Evolutionary conservation across 768 basidiomycete species (phyloP).

Genomic region (Rhizopogon salebrosus): DNA sequence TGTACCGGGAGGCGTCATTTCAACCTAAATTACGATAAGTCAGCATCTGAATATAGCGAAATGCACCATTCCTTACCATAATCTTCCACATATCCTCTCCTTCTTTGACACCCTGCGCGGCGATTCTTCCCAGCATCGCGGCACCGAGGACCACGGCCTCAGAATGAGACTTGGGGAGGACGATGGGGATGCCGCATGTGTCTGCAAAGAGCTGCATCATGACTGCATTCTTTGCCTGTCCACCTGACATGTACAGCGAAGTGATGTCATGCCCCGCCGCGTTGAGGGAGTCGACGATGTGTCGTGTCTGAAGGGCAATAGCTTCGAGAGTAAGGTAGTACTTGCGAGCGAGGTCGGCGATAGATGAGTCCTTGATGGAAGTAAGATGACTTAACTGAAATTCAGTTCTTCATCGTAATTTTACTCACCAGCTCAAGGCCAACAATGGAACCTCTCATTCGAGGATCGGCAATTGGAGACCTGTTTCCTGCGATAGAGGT

Average conservation of each 20-base stretch:
- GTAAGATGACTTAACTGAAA: background rate
- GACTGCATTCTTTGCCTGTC: conserved; percentile 84
- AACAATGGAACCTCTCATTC: conserved; percentile 87
- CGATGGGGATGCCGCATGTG: conserved; percentile 74
- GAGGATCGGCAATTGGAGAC: conserved; percentile 93
- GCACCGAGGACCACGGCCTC: conserved; percentile 89
- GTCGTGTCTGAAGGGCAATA: conserved; percentile 90
- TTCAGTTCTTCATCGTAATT: background rate
- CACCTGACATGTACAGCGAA: conserved; percentile 88
- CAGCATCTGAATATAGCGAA: background rate
- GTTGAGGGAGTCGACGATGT: conserved; percentile 92
- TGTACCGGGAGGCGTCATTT: conserved; percentile 87
- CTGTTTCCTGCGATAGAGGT: conserved; percentile 66
- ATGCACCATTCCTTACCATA: conserved; percentile 54
- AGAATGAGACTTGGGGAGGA: conserved; percentile 70
- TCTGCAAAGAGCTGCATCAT: conserved; percentile 91
- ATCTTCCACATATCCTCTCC: conserved; percentile 80
- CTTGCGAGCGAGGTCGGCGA: conserved; percentile 81
- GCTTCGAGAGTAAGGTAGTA: conserved; percentile 90
- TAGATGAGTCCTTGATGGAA: conserved; percentile 50
- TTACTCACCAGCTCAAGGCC: conserved; percentile 71
- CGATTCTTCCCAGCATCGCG: conserved; percentile 90
- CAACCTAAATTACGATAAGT: conserved; percentile 46
- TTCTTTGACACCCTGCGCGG: conserved; percentile 54
- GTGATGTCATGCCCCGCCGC: conserved; percentile 75